Evolutionary conservation across 805 yeast genomes (phyloP), one percentile per base, ranked within the genome.

Genomic region (Isabelozyma rhagii): DNA sequence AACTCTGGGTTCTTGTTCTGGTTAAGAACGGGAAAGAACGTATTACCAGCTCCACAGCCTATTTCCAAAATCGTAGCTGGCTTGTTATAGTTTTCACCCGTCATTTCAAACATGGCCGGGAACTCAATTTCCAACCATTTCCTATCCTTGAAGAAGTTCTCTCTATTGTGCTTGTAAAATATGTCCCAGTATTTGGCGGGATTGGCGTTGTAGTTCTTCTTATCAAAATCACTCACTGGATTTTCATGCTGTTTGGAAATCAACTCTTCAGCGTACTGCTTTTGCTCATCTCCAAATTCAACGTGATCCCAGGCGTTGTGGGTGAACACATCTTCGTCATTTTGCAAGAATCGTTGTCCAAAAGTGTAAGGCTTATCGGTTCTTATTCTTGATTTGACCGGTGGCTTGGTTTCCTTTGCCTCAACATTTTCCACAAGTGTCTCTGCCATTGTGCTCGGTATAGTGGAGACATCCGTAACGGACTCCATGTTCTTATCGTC

Each of bases 11-110:
- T 94, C 64, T 88, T 77, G 65, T 94, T 94, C 58, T 87, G 91
- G 48, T 79, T 79, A 50, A 94, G 71, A 17, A 94, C 85, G 4
- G 99, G 99, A 66, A 87, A 94, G 74, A 94, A 80, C 0, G 99
- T 94, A 67, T 94, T 94, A 9, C 99, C 99, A 5, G 97, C 98
- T 49, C 99, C 99, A 71, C 99, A 94, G 3, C 99, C 99, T 44
- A 94, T 86, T 67, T 94, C 99, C 48, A 94, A 77, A 34, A 94
- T 85, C 3, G 85, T 82, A 18, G 78, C 77, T 4, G 85, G 81
- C n/a, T 90, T 87, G 6, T 85, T 77, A 55, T 84, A 87, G 21
- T 80, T 78, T 53, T 82, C 81, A 14, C 57, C 58, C 3, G 96
- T 89, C 5, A 89, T 87, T 52, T 84, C 85, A 62, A 87, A 93